Evolutionary conservation across 495 filamentous ascomycete species (phyloP).

Genomic region (Immersiella caudata): DNA sequence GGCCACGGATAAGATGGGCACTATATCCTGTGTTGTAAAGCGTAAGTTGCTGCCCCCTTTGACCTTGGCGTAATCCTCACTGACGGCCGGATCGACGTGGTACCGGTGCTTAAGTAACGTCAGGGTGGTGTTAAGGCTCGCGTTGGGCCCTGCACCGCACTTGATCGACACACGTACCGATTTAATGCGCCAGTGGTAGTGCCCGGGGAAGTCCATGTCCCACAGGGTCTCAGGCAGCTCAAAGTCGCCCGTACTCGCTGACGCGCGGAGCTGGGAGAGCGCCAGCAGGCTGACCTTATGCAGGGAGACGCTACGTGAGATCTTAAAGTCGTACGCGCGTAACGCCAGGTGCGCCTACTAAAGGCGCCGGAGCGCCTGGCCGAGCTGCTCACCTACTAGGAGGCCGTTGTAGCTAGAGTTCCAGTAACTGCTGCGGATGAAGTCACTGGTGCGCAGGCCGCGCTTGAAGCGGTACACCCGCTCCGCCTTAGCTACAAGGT

Average conservation of each 20-base stretch:
- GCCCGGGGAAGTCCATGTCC: constrained; percentile 49
- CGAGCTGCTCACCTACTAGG: neutral
- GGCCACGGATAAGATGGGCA: constrained; percentile 12
- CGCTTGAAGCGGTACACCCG: constrained; percentile 26
- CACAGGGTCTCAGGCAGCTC: constrained; percentile 37
- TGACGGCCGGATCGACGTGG: neutral
- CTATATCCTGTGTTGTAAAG: neutral
- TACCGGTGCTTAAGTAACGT: neutral
- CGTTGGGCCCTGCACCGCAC: constrained; percentile 34
- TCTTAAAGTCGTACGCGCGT: neutral
- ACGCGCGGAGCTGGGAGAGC: neutral
- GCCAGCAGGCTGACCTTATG: too few species aligned
- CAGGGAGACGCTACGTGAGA: neutral
- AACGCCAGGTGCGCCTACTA: too few species aligned
- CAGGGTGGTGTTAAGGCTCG: neutral
- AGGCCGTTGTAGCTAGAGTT: neutral
- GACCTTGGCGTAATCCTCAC: neutral
- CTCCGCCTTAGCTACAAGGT: too few species aligned
- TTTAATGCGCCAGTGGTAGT: constrained; percentile 43
- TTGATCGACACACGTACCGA: constrained; percentile 27
- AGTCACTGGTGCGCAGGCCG: too few species aligned
- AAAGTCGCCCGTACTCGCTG: neutral
- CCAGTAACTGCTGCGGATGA: constrained; percentile 7
- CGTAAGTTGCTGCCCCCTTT: neutral
- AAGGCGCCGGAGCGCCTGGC: constrained; percentile 25